Evolutionary conservation across 108 stramenopile species (phyloP), one percentile per base, ranked within the genome.

Genomic region (Asterionellopsis glacialis): DNA sequence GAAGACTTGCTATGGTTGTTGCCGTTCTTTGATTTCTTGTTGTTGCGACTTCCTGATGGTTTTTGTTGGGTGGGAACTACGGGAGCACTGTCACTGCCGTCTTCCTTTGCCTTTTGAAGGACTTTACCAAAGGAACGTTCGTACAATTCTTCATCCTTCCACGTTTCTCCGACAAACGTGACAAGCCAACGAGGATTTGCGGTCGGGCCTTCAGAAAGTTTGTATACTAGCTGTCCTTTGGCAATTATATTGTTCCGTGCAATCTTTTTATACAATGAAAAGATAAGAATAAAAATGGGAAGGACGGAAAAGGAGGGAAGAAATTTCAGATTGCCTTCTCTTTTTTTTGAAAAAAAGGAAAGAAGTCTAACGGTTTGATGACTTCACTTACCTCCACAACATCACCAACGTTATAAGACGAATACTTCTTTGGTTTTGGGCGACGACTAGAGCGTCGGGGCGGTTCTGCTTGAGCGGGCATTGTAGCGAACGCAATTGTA

Each of bases 71-170:
- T 9, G 9, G 47, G 47, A 2, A 9, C 16, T 19, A 9, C 2
- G 2, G 19, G 9, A 21, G 9, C 16, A 16, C 19, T 19, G 5
- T 48, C 47, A 9, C 19, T 19, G 16, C 19, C 73, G 19, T 63
- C 61, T 15, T 68, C 73, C 13, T 57, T 57, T 11, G 39, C 51
- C 26, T 51, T 52, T 18, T 33, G 9, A 24, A 65, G 41, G 7
- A 67, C 18, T 44, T 70, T 70, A 45, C 75, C 64, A 61, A 80
- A 80, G 7, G 59, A 45, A 19, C 56, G 69, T 59, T 80, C 73
- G 62, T 80, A 74, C 41, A 74, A 49, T 54, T 80, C 78, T 55
- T 80, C 78, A 50, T 80, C 78, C 53, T 80, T 80, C 54, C 63
- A 47, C 6, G 71, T 51, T 39, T 64, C 66, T 13, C 64, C 65